Conservation (phyloP, 305 asterid genomes). For the Stenogyne calaminthoides region DNA sequence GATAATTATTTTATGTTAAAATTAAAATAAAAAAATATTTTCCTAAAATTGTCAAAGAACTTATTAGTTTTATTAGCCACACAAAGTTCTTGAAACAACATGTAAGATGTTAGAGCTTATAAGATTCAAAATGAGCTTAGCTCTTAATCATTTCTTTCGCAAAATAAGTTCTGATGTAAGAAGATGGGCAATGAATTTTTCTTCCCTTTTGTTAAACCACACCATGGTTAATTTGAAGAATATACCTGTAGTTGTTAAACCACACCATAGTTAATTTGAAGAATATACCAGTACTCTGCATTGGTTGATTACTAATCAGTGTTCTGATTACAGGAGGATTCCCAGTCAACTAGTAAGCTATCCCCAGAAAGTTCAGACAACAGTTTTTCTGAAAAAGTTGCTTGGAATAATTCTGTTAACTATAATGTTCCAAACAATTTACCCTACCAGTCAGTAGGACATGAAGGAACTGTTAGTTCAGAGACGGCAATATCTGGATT, state of each 20-base stretch:
- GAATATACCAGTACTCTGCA: no score
- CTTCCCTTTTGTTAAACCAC: background rate
- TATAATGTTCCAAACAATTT: conserved; percentile 34
- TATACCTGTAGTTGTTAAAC: conserved; percentile 3
- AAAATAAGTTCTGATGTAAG: background rate
- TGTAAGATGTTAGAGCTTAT: no score
- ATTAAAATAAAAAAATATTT: no score
- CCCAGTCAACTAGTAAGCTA: conserved; percentile 38
- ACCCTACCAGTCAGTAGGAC: conserved; percentile 40
- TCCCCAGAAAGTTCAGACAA: conserved; percentile 43
- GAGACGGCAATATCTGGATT: conserved; percentile 41
- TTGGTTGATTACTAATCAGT: conserved; percentile 23
- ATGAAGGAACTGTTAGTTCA: conserved; percentile 32
- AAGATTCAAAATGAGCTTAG: no score
- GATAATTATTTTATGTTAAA: no score
- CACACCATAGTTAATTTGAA: no score
- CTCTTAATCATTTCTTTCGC: no score
- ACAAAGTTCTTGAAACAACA: no score
- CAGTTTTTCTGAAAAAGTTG: conserved; percentile 42
- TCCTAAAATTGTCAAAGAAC: no score
- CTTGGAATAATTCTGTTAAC: conserved; percentile 35
- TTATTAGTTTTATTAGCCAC: no score
- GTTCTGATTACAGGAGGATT: conserved; percentile 49
- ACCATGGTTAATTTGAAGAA: conserved; percentile 11
- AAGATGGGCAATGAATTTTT: conserved; percentile 6